Evolutionary conservation across 495 filamentous ascomycete species (phyloP), one percentile per base, ranked within the genome.

Genomic region (Massariosphaeria phaeospora): DNA sequence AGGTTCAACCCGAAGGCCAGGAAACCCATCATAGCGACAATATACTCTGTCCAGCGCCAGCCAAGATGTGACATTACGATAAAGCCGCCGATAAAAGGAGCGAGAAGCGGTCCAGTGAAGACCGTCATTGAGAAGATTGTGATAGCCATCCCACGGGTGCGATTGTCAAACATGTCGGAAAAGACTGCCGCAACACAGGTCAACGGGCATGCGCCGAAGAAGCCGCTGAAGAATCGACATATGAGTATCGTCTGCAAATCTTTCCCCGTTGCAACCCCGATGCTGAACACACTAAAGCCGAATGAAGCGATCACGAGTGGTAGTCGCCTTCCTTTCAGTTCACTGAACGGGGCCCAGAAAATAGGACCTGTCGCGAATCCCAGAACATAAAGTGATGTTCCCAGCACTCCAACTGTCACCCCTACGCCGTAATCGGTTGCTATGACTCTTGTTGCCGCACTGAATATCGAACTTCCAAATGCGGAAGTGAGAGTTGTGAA

Each of bases 1-100:
- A 91, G 47, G 61, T 86, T 77, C 31, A 94, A 71, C 26, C 69
- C 51, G 57, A 95, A 83, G n/a, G 85, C 81, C 12, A 81, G 46
- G 55, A 80, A 83, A 45, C 88, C 89, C 84, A 94, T 88, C 52
- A 95, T 81, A 8, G 80, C 75, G 12, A 76, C 74, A 36, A 83
- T 63, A 57, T 86, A 95, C 64, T 85, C 79, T 3, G 89, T 94
- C 88, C 88, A 96, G 40, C 88, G 79, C 90, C 90, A 96, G 45
- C 84, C 86, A 2, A 83, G 75, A 63, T 84, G 70, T 23, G 67
- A 70, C 31, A 81, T 74, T 10, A 83, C 72, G 56, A 91, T 91
- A 73, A 90, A 94, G 8, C 89, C 90, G 48, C 89, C 88, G 55
- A 91, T 79, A 49, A 91, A 91, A 5, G 89, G 88, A 0, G 86